Conservation (phyloP, 1,284 basidiomycete species). For the Bjerkandera adusta region DNA sequence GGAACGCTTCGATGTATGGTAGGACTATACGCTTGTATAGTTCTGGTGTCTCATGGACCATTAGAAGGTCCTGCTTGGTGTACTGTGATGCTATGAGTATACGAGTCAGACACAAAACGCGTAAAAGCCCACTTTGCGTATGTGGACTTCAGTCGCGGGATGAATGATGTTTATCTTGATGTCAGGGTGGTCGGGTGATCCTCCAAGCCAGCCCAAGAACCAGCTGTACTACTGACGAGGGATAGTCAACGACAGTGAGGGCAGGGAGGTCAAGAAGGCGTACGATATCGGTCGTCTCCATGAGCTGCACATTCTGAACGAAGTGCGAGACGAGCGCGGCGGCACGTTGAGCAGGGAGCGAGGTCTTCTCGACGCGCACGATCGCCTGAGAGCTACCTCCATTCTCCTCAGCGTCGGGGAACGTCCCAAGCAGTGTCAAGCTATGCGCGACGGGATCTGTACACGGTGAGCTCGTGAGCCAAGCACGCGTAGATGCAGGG, state of each 20-base stretch:
- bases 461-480: not conserved
- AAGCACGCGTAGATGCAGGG: not conserved
- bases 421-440: constrained; percentile 42
- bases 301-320: constrained; percentile 32
- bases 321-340: constrained; percentile 18
- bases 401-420: constrained; percentile 24
- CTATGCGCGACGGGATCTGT: constrained; percentile 51
- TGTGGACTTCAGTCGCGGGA: constrained; percentile 82
- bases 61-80: constrained; percentile 65
- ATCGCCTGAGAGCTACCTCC: constrained; percentile 42
- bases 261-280: constrained; percentile 3
- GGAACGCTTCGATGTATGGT: constrained; percentile 79
- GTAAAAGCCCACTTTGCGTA: constrained; percentile 57
- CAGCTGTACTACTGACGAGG: constrained; percentile 35
- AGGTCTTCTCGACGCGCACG: constrained; percentile 58
- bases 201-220: constrained; percentile 42
- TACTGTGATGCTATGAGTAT: constrained; percentile 51
- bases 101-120: not conserved
- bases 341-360: constrained; percentile 39
- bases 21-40: constrained; percentile 69
- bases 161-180: constrained; percentile 73
- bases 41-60: constrained; percentile 82
- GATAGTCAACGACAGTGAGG: not conserved
- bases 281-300: constrained; percentile 50
- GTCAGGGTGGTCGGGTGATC: constrained; percentile 36